These are phyloP conservation scores for Sugiyamaella paludigena DNA, from an alignment of 1,139 yeast genomes.

Conservation along the genomic window DNA sequence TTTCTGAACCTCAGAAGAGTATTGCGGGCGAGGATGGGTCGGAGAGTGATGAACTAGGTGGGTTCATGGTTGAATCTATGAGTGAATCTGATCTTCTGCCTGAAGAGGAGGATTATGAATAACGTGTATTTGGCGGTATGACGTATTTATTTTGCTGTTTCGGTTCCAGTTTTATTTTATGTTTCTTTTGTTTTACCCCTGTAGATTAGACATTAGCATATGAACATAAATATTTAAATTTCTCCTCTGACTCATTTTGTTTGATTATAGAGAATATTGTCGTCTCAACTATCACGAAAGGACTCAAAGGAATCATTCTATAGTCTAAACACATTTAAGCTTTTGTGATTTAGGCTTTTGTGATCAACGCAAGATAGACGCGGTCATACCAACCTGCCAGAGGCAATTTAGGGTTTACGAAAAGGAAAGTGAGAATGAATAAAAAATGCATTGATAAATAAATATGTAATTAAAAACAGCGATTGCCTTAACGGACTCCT, in stretches of 20 bases:
- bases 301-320: too few relatives aligned
- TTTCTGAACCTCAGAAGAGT: neutral
- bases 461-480: constrained; percentile 3
- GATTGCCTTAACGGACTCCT: neutral
- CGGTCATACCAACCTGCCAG: too few relatives aligned
- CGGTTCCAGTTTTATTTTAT: constrained; percentile 1
- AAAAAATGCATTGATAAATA: constrained; percentile 7
- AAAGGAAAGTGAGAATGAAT: too few relatives aligned
- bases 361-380: too few relatives aligned
- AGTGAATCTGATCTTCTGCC: constrained; percentile 32
- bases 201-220: too few relatives aligned
- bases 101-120: constrained; percentile 7
- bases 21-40: neutral
- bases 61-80: constrained; percentile 32
- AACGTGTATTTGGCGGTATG: neutral
- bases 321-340: too few relatives aligned
- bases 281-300: too few relatives aligned
- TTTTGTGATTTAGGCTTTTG: too few relatives aligned
- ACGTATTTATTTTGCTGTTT: neutral
- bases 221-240: too few relatives aligned
- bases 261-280: too few relatives aligned
- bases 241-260: too few relatives aligned
- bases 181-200: neutral
- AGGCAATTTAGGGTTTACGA: too few relatives aligned
- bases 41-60: constrained; percentile 14